Evolutionary conservation across 2,329 filamentous ascomycete species (phyloP), one percentile per base, ranked within the genome.

Genomic region (Talaromyces sp.): DNA sequence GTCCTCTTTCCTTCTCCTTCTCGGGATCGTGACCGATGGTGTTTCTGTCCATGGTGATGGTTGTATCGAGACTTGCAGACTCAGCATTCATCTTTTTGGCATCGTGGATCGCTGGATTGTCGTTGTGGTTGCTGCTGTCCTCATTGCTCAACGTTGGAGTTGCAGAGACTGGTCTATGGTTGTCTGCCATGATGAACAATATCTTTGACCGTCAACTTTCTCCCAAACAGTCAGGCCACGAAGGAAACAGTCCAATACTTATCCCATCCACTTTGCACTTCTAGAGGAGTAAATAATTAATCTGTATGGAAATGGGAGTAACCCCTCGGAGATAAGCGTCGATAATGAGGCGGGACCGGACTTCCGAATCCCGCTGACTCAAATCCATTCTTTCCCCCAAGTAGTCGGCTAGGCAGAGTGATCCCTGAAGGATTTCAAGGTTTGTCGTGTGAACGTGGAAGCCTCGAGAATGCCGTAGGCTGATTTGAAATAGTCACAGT

Each of bases 111-210:
- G 46, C 7, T 31, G 46, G 11, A 5, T 9, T 28, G 14, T 9
- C 16, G 14, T 50, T 21, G 31, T 60, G 8, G 14, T 50, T 21
- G 31, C 52, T 33, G 14, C 1, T 18, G 23, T 39, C 35, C 37
- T 59, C 61, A n/a, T 37, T 35, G 48, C 46, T 31, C 35, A 63
- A 28, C 12, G 56, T 63, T 21, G 61, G 31, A 8, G 37, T 60
- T n/a, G 37, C 28, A 33, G 61, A 25, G 33, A 31, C 46, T 28
- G 33, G 14, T 48, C 11, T 48, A 23, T 42, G 54, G n/a, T 60
- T 33, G 37, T 37, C 44, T 40, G 35, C 44, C 58, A 60, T 60
- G 42, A 6, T 39, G 33, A 8, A 2, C 33, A 0, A 6, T 21
- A 11, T 52, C 14, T 31, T 52, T 54, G n/a, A 33, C 16, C 44